These are phyloP conservation scores for Quillaja saponaria DNA, from an alignment of 306 rosid genomes.

Conservation along the genomic window DNA sequence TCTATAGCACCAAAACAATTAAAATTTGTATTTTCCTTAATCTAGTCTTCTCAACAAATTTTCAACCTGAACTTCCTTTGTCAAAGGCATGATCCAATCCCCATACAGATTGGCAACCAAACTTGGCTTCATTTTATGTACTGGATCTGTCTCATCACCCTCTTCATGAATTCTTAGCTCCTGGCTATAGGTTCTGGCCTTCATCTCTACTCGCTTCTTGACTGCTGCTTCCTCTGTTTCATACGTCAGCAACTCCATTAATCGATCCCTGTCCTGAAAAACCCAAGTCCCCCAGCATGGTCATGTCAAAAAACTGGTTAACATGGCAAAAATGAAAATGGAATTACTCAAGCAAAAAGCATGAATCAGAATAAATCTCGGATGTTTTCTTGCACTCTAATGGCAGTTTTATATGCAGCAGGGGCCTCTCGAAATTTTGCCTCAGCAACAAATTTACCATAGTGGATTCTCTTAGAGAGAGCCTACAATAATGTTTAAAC, in stretches of 20 bases:
- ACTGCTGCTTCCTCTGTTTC: constrained; percentile 46
- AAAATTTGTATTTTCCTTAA: not conserved
- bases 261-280: constrained; percentile 40
- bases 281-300: constrained; percentile 7
- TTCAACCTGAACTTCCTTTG: constrained; percentile 59
- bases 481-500: constrained; percentile 31
- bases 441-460: constrained; percentile 69
- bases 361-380: not conserved
- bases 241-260: constrained; percentile 47
- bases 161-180: constrained; percentile 27
- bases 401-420: constrained; percentile 43
- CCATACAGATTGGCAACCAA: constrained; percentile 46
- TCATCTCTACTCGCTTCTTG: constrained; percentile 51
- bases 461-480: constrained; percentile 64
- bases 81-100: constrained; percentile 60
- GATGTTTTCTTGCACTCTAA: constrained; percentile 39
- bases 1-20: not conserved
- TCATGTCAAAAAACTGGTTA: constrained; percentile 8
- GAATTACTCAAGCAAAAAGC: not conserved
- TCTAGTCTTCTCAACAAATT: constrained; percentile 54
- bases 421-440: constrained; percentile 49
- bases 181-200: constrained; percentile 42
- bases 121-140: constrained; percentile 48
- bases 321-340: not conserved
- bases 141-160: constrained; percentile 28